Percentiles rank a stretch among this genome's conserved stretches.
Conservation (phyloP, 2,329 filamentous ascomycete species). For the Penicillium psychrosexuale region DNA sequence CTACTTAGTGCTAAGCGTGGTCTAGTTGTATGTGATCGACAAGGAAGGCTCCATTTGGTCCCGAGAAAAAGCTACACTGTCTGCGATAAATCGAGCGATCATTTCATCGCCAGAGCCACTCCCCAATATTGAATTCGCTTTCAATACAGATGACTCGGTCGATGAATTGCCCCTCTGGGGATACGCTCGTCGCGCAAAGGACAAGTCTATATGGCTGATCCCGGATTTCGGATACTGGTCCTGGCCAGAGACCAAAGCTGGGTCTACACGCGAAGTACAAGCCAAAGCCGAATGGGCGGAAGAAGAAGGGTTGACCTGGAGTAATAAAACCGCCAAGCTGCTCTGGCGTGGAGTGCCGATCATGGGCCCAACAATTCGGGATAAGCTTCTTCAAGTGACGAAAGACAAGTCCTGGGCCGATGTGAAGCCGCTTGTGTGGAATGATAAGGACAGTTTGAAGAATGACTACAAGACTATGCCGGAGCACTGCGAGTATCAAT, state of each 20-base stretch:
- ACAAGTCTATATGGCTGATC: slow-evolving; percentile 45
- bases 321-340: slow-evolving; percentile 36
- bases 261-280: slow-evolving; percentile 20
- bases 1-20: background rate
- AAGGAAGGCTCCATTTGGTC: slow-evolving; percentile 15
- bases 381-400: slow-evolving; percentile 32
- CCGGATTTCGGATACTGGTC: slow-evolving; percentile 51
- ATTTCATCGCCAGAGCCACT: slow-evolving; percentile 30
- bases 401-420: slow-evolving; percentile 43
- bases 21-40: slow-evolving; percentile 26
- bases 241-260: slow-evolving; percentile 34
- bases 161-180: slow-evolving; percentile 44
- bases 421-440: slow-evolving; percentile 35
- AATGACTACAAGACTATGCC: slow-evolving; percentile 43
- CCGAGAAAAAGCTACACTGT: slow-evolving; percentile 35
- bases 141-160: slow-evolving; percentile 36
- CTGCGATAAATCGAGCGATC: slow-evolving; percentile 45
- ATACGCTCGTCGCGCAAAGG: slow-evolving; percentile 32
- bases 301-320: slow-evolving; percentile 17
- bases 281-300: slow-evolving; percentile 23
- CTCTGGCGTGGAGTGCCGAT: slow-evolving; percentile 46
- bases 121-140: slow-evolving; percentile 46
- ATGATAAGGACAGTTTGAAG: slow-evolving; percentile 30
- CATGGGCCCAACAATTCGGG: slow-evolving; percentile 33
- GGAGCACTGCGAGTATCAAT: slow-evolving; percentile 52